phyloP scores from a whole-genome alignment of 2,329 filamentous ascomycete species.

The Diplodia corticola region DNA sequence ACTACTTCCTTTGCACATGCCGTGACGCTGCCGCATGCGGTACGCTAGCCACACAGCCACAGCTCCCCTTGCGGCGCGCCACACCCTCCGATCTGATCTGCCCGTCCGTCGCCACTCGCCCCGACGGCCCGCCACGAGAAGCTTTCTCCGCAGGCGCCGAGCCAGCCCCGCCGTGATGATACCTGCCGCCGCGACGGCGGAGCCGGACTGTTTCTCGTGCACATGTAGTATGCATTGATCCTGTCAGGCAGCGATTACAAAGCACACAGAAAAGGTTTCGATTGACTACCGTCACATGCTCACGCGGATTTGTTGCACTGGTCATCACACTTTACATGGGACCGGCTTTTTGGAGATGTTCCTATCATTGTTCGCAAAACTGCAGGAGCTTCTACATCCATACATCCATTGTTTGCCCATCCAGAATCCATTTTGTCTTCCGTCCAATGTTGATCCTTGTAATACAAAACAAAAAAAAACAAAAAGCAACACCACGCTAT shows the following conservation, averaged over 20 bases:
- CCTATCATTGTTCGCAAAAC: too few relatives aligned
- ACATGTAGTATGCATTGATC: too few relatives aligned
- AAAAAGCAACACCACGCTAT: neutral
- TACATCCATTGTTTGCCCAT: neutral
- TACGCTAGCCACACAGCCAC: neutral
- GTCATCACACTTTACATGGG: too few relatives aligned
- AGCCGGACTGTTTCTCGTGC: too few relatives aligned
- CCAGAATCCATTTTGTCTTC: neutral
- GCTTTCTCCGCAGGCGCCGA: neutral
- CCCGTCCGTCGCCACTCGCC: neutral
- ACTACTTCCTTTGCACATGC: neutral
- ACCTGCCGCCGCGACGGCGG: too few relatives aligned
- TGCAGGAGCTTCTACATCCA: neutral
- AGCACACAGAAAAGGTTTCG: too few relatives aligned
- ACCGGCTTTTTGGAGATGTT: too few relatives aligned
- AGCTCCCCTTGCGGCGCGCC: neutral
- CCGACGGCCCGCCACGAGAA: neutral
- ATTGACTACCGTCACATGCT: too few relatives aligned
- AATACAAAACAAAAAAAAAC: too few relatives aligned
- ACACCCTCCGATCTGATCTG: neutral
- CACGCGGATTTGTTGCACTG: too few relatives aligned
- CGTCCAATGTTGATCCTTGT: neutral
- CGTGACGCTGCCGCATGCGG: neutral
- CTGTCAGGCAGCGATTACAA: too few relatives aligned
- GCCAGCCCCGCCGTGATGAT: neutral